Evolutionary conservation across 768 basidiomycete genomes (phyloP).

Genomic region (Pleurotus tuoliensis): DNA sequence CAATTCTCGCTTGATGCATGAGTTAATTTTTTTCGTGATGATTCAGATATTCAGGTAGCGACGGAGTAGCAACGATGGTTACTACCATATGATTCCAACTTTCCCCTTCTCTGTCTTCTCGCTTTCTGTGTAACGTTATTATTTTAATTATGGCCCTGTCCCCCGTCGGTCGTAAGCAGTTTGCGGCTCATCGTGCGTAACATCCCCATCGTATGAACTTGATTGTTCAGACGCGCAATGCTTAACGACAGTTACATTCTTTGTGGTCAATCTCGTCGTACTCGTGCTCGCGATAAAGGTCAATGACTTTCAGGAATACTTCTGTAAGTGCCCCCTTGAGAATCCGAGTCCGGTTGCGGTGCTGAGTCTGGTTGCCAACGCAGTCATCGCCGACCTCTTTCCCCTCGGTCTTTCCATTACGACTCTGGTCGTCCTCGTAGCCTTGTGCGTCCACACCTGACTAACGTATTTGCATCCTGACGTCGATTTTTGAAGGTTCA

Average conservation of each 20-base stretch:
- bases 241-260: constrained; percentile 32
- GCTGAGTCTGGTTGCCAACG: constrained; percentile 2
- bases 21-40: too few relatives aligned
- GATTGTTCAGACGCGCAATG: too few relatives aligned
- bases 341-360: neutral
- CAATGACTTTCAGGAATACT: constrained; percentile 56
- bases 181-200: constrained; percentile 6
- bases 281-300: constrained; percentile 50
- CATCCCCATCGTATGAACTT: too few relatives aligned
- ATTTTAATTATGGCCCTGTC: constrained; percentile 16
- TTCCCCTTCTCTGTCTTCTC: neutral
- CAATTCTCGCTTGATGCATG: constrained; percentile 10
- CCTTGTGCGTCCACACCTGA: constrained; percentile 32
- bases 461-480: neutral
- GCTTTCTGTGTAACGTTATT: neutral
- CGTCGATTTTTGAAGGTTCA: constrained; percentile 26
- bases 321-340: constrained; percentile 37
- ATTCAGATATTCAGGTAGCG: too few relatives aligned
- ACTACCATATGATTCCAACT: neutral
- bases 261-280: constrained; percentile 44
- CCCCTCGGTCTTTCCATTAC: constrained; percentile 56
- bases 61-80: too few relatives aligned
- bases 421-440: constrained; percentile 39
- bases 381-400: constrained; percentile 56
- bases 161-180: constrained; percentile 18